Conservation (phyloP, 345 rosid species). For the Eucalyptus curtisii region DNA sequence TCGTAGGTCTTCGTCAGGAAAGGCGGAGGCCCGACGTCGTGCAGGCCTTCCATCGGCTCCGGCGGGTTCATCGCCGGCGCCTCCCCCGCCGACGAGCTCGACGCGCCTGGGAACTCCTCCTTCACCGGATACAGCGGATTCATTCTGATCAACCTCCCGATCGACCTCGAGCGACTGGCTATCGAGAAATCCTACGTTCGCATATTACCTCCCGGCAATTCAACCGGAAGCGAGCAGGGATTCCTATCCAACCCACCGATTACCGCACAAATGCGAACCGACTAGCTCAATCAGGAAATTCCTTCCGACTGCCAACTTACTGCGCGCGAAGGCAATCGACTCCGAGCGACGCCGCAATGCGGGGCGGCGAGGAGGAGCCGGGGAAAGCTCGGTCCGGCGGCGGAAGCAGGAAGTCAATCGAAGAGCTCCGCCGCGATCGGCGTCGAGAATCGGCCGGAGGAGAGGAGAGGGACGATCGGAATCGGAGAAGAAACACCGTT, state of each 20-base stretch:
- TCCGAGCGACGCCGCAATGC: not conserved
- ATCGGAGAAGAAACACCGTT: not conserved
- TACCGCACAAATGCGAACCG: not conserved
- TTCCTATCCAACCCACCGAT: not conserved
- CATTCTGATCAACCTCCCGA: conserved; percentile 3
- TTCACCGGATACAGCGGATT: conserved; percentile 26
- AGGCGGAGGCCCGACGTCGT: conserved; percentile 72
- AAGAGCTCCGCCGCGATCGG: not conserved
- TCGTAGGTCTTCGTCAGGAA: conserved; percentile 76
- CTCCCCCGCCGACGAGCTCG: not conserved
- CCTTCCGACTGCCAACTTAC: not conserved
- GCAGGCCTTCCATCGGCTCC: conserved; percentile 67
- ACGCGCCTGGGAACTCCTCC: conserved; percentile 19
- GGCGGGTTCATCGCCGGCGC: not conserved
- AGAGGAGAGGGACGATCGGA: not conserved
- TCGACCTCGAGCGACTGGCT: not conserved
- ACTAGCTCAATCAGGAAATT: not conserved
- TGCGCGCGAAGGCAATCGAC: not conserved
- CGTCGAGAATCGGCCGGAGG: not conserved
- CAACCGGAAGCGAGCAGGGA: not conserved
- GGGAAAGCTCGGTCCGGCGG: not conserved
- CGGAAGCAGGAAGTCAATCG: not conserved
- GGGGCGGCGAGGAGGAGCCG: not conserved
- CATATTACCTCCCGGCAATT: not conserved
- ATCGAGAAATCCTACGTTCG: not conserved